phyloP scores from a whole-genome alignment of 2,329 filamentous ascomycete species.

The Phialophora tarda region DNA sequence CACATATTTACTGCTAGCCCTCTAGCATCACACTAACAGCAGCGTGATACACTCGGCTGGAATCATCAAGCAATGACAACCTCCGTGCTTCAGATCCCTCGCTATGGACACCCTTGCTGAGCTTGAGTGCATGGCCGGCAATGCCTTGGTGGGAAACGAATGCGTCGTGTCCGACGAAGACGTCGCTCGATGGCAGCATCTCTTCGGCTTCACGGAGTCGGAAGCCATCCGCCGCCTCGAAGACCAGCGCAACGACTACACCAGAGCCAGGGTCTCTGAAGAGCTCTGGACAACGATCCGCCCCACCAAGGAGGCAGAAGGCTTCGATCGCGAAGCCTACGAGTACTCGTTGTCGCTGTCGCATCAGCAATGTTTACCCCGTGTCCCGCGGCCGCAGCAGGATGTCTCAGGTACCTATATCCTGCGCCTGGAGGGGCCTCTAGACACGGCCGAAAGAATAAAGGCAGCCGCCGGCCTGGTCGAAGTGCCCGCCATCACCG shows the following conservation, averaged over 20 bases:
- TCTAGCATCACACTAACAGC: no score
- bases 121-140: slow-evolving; percentile 1
- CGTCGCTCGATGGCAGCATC: slow-evolving; percentile 43
- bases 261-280: slow-evolving; percentile 44
- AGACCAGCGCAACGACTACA: slow-evolving; percentile 44
- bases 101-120: neutral
- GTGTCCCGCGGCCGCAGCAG: neutral
- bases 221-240: slow-evolving; percentile 45
- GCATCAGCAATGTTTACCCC: neutral
- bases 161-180: slow-evolving; percentile 10
- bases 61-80: no score
- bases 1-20: no score
- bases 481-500: neutral
- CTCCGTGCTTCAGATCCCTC: neutral
- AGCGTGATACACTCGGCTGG: no score
- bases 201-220: slow-evolving; percentile 44
- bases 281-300: slow-evolving; percentile 46
- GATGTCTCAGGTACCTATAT: neutral
- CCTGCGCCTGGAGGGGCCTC: neutral
- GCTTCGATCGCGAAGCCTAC: slow-evolving; percentile 50
- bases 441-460: neutral
- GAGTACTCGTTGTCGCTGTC: slow-evolving; percentile 31
- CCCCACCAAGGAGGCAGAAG: slow-evolving; percentile 42
- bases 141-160: neutral
- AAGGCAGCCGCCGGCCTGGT: neutral